A percentile compares a stretch with the other conserved stretches of the same genome.
Conservation (phyloP, 2,329 filamentous ascomycete species). For the Aspergillus candidus region DNA sequence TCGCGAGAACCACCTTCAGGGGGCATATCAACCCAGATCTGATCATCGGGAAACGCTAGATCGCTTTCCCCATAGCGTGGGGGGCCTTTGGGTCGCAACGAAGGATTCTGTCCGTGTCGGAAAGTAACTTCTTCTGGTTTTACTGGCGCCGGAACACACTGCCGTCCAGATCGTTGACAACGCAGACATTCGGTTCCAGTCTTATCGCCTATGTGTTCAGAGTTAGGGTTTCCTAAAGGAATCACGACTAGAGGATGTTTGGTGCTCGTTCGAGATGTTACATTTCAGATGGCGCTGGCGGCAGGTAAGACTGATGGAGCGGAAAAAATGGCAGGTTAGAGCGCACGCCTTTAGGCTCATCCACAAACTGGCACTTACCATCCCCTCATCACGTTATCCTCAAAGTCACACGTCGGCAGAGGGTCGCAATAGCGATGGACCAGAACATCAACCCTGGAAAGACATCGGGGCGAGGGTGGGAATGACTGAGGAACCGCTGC, state of each 20-base stretch:
- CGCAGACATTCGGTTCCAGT: conserved; percentile 29
- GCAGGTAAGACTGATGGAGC: conserved; percentile 27
- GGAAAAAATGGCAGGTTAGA: neutral
- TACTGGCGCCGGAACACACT: conserved; percentile 29
- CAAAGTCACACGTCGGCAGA: conserved; percentile 13
- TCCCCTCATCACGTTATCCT: conserved; percentile 33
- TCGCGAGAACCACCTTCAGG: conserved; percentile 20
- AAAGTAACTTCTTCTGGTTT: conserved; percentile 33
- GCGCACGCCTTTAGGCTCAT: neutral
- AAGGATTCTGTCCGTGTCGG: conserved; percentile 34
- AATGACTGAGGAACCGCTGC: neutral
- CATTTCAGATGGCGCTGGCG: conserved; percentile 36
- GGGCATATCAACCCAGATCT: conserved; percentile 27
- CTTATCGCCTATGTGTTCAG: conserved; percentile 27
- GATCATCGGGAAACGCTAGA: conserved; percentile 28
- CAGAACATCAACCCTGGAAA: conserved; percentile 11
- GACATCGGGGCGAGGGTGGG: conserved; percentile 6
- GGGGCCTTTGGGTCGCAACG: conserved; percentile 28
- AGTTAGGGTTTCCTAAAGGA: neutral
- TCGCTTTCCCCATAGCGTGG: conserved; percentile 33
- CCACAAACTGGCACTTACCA: conserved; percentile 23
- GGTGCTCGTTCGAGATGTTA: conserved; percentile 9
- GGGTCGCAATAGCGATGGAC: conserved; percentile 17
- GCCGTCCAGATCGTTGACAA: conserved; percentile 31
- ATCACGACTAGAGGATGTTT: conserved; percentile 1